Conservation (phyloP, 2,329 filamentous ascomycete genomes). For the Fusarium sororula region DNA sequence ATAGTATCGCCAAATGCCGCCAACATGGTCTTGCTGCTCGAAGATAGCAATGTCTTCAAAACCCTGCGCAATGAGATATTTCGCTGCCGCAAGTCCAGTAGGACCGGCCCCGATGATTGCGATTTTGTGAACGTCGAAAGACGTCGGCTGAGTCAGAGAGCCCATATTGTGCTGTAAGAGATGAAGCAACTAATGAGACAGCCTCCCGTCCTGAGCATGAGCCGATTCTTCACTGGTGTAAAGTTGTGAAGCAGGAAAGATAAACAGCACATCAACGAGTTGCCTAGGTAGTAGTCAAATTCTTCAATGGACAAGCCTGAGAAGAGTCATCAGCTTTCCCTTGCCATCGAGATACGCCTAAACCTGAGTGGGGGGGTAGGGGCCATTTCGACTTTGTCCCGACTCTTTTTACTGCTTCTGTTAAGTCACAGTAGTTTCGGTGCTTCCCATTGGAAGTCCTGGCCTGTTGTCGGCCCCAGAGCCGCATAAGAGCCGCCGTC, state of each 20-base stretch:
- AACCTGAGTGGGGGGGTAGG: slow-evolving; percentile 34
- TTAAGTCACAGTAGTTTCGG: slow-evolving; percentile 4
- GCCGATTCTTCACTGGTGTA: not conserved
- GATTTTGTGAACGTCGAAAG: slow-evolving; percentile 66
- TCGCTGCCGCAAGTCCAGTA: slow-evolving; percentile 79
- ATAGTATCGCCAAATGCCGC: slow-evolving; percentile 89
- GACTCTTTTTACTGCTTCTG: slow-evolving; percentile 20
- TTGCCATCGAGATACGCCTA: slow-evolving; percentile 14
- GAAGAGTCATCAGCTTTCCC: slow-evolving; percentile 15
- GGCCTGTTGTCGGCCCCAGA: slow-evolving; percentile 1
- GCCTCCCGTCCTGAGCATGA: not conserved
- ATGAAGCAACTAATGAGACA: not conserved
- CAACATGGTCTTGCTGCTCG: slow-evolving; percentile 80
- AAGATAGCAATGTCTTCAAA: slow-evolving; percentile 80
- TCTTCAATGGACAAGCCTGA: slow-evolving; percentile 7
- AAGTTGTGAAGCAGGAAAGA: not conserved
- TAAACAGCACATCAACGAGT: not conserved
- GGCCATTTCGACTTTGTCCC: slow-evolving; percentile 34
- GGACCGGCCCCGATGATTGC: slow-evolving; percentile 88
- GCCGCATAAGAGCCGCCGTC: slow-evolving; percentile 8
- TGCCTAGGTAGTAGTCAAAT: not conserved
- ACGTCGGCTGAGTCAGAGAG: slow-evolving; percentile 38
- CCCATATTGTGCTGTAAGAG: slow-evolving; percentile 38
- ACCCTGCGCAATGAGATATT: slow-evolving; percentile 78
- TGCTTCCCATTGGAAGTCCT: slow-evolving; percentile 5